Percentiles rank a stretch among this genome's conserved stretches.
phyloP scores from a whole-genome alignment of 2,329 filamentous ascomycete genomes.

The Orbilia javanica region DNA sequence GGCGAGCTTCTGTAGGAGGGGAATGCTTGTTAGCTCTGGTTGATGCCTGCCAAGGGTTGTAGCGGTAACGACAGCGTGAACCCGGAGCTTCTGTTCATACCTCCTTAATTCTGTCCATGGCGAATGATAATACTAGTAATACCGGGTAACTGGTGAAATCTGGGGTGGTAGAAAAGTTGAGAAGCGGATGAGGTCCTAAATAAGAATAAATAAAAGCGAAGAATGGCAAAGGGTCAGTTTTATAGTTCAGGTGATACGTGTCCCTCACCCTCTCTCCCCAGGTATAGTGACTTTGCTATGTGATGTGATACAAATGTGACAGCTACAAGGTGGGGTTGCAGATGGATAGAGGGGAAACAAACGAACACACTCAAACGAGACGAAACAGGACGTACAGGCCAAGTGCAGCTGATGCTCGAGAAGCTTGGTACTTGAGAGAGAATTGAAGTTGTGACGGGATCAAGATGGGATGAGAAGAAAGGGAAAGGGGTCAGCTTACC shows the following conservation, averaged over 20 bases:
- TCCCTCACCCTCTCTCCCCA: background rate
- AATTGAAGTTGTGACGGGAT: background rate
- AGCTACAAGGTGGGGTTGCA: conserved; percentile 42
- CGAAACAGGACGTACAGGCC: background rate
- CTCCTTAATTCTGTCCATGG: conserved; percentile 64
- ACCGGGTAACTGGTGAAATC: background rate
- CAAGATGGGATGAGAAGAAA: conserved; percentile 2
- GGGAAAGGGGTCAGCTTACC: conserved; percentile 14
- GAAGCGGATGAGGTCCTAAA: conserved; percentile 1
- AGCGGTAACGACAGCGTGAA: conserved; percentile 64
- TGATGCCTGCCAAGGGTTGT: background rate
- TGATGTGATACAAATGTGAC: conserved; percentile 22
- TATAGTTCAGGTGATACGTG: conserved; percentile 44
- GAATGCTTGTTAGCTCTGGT: background rate
- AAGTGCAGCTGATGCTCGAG: background rate
- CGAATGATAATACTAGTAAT: conserved; percentile 19
- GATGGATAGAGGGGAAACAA: conserved; percentile 39
- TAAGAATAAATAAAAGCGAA: conserved; percentile 6
- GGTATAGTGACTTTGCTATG: conserved; percentile 13
- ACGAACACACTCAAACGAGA: conserved; percentile 3
- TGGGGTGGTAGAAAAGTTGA: background rate
- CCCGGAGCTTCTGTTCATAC: conserved; percentile 19
- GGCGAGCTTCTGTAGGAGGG: conserved; percentile 80
- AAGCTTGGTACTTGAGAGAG: background rate
- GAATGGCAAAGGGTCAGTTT: conserved; percentile 51